phyloP scores from a whole-genome alignment of 345 rosid genomes.

The Gossypium turneri region DNA sequence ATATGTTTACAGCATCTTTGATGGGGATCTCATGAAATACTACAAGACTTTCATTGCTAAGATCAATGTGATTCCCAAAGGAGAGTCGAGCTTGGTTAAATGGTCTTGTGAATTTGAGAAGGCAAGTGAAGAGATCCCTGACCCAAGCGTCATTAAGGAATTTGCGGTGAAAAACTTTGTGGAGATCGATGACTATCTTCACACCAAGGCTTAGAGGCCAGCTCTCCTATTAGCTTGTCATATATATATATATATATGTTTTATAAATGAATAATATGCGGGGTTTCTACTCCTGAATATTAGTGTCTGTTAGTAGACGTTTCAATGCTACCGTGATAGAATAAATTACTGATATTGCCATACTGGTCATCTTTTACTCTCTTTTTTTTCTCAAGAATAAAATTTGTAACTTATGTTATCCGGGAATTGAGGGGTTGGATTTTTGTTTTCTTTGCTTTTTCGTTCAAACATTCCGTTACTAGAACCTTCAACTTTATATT shows the following conservation, averaged over 20 bases:
- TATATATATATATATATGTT: background rate
- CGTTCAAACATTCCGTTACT: no score
- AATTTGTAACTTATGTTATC: background rate
- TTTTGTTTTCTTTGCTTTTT: no score
- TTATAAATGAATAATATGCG: background rate
- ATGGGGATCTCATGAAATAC: slow-evolving; percentile 71
- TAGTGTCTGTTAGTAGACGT: background rate
- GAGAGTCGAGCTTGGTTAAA: slow-evolving; percentile 59
- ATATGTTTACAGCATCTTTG: slow-evolving; percentile 56
- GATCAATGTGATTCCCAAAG: slow-evolving; percentile 52
- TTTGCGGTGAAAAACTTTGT: slow-evolving; percentile 66
- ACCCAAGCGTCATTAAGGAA: slow-evolving; percentile 68
- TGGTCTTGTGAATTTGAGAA: slow-evolving; percentile 79
- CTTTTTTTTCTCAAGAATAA: background rate
- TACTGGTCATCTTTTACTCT: no score
- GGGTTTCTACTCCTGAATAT: background rate
- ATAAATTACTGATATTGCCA: background rate
- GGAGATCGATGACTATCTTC: slow-evolving; percentile 64
- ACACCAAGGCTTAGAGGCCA: slow-evolving; percentile 26
- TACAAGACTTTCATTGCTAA: slow-evolving; percentile 66
- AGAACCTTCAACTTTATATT: no score
- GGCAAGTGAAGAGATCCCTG: slow-evolving; percentile 62
- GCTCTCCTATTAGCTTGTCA: background rate
- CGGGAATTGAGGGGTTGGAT: no score
- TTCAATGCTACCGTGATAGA: background rate